Conservation (phyloP, 2,329 filamentous ascomycete species). For the Fusarium drepaniforme region DNA sequence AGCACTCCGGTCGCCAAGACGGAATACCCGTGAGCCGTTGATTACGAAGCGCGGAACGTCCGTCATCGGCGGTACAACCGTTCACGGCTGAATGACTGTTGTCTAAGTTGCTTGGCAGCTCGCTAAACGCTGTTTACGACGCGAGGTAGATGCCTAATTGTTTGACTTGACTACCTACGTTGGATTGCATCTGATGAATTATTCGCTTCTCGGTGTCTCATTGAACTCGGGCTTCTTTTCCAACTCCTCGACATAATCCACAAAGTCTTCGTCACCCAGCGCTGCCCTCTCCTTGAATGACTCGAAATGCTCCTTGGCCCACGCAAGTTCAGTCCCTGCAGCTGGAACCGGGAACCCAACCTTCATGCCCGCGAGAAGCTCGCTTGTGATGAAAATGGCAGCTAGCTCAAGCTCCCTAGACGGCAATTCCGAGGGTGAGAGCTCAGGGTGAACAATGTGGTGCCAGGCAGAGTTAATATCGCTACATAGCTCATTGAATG, state of each 20-base stretch:
- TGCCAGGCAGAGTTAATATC: neutral
- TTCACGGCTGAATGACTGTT: neutral
- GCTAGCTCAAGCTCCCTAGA: neutral
- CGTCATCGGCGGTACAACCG: neutral
- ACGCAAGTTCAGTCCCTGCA: neutral
- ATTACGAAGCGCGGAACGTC: neutral
- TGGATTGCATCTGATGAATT: neutral
- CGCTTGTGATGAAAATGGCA: neutral
- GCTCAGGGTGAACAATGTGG: neutral
- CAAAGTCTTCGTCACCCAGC: constrained; percentile 1
- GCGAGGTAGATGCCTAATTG: neutral
- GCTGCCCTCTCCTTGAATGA: constrained; percentile 5
- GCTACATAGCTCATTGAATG: neutral
- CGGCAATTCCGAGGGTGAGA: neutral
- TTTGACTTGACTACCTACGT: neutral
- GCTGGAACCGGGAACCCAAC: neutral
- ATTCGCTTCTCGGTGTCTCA: neutral
- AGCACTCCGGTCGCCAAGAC: neutral
- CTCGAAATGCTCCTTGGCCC: neutral
- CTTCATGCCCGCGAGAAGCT: constrained; percentile 4
- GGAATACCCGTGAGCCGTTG: neutral
- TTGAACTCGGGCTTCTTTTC: neutral
- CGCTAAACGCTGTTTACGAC: neutral
- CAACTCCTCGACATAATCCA: neutral
- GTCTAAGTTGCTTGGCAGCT: neutral